phyloP scores from a whole-genome alignment of 1,284 basidiomycete genomes.

The Veloboletus limbatus region DNA sequence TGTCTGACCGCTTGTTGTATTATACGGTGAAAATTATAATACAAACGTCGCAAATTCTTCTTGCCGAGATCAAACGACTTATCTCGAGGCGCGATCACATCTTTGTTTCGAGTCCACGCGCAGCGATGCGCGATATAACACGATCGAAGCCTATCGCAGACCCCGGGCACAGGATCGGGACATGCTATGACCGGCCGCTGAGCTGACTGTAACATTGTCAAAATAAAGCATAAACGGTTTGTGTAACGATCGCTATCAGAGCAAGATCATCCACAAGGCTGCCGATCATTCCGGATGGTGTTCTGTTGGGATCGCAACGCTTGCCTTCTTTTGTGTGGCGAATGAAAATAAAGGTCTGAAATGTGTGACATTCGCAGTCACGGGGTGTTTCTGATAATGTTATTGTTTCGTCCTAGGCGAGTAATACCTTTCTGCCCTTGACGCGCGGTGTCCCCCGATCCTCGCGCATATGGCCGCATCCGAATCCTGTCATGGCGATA shows the following conservation, averaged over 20 bases:
- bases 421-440: no score
- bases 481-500: conserved; percentile 13
- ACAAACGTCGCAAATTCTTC: neutral
- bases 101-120: conserved; percentile 10
- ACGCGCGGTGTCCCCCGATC: no score
- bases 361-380: conserved; percentile 1
- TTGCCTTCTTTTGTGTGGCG: no score
- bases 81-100: neutral
- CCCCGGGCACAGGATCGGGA: neutral
- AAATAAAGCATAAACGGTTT: neutral
- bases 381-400: conserved; percentile 1
- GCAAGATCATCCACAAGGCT: conserved; percentile 2
- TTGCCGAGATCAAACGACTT: conserved; percentile 1
- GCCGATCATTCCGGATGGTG: neutral
- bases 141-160: neutral
- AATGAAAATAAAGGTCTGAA: no score
- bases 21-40: conserved; percentile 22
- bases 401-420: no score
- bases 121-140: neutral
- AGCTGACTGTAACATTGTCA: neutral
- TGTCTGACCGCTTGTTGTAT: conserved; percentile 19
- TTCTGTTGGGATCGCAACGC: neutral
- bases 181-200: neutral
- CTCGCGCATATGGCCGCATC: no score
- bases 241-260: conserved; percentile 10